Base-by-base conservation (phyloP, 1,284 basidiomycete species). In the Lentinula novae-zelandiae region DNA sequence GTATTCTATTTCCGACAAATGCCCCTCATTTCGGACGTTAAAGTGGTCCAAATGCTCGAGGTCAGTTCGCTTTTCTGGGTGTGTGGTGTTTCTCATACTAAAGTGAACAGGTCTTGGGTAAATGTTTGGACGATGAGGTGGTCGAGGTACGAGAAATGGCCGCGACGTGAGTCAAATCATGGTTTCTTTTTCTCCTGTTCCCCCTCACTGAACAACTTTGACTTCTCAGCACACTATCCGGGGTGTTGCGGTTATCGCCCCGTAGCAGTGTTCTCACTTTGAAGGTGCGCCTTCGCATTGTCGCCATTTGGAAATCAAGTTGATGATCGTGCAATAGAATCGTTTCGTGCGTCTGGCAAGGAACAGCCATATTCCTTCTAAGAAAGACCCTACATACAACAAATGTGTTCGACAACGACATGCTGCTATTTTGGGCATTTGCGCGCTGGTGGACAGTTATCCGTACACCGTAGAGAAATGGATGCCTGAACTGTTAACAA, bases 381-480 rank as follows among this genome's bases (percentile, higher is more conserved):
- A 85, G 52, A 74, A 81, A 62, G 79, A 86, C 34, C 78, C 83
- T 0, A 74, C 73, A 20, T 93, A 90, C 70, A 83, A 81, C 60
- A 75, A 77, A 50, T 82, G 86, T 12, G 77, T 94, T 9, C 80
- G 90, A 33, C 84, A 85, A 66, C 82, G 90, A 13, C 92, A 93
- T 71, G 86, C 86, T 42, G 90, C 89, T 1, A 90, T 93, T 63
- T 76, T 93, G 22, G 91, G 92, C 17, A 85, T 92, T 44, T 88
- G 87, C 63, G 90, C 92, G 0, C 76, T 93, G 34, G 81, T 95
- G 10, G 87, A 90, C 60, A 91, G 90, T 52, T 93, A 90, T 69
- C 92, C 92, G 0, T 93, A 93, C 72, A 92, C 91, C 0, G 87
- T 94, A 38, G 92, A 93, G 64, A 85, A 84, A 63, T 95, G 92